Evolutionary conservation across 805 yeast genomes (phyloP), one percentile per base, ranked within the genome.

Genomic region (Yamadazyma kitorensis): DNA sequence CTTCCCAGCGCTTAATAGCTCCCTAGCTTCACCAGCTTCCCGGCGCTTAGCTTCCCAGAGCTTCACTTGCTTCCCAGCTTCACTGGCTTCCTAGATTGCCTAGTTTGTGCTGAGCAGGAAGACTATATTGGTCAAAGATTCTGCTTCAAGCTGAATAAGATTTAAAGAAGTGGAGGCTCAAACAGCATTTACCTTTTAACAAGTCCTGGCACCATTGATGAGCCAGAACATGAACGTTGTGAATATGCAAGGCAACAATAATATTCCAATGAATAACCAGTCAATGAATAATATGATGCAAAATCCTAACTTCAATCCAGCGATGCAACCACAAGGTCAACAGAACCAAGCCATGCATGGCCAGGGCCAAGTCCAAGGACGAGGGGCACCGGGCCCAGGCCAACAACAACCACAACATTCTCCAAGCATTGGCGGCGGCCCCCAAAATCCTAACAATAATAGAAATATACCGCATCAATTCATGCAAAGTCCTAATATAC

Each of bases 391-490:
- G 6, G 17, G 6, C 12, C 12, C 34, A 11, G 24, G 17, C n/a
- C 40, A 24, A 27, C n/a, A 7, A 12, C 25, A 13, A 33, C 33
- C 18, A 15, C 31, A n/a, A 13, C 17, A 19, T 17, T n/a, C 25
- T 22, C 36, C 12, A 26, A n/a, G n/a, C n/a, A n/a, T n/a, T n/a
- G n/a, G n/a, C n/a, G n/a, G n/a, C n/a, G n/a, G n/a, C n/a, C n/a
- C n/a, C n/a, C n/a, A n/a, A n/a, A n/a, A n/a, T n/a, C n/a, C n/a
- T n/a, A 37, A 33, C 29, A 37, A 15, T 25, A 34, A 17, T 13
- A 29, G 33, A 20, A 34, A 33, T 29, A 36, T 24, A 23, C 52
- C 40, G 19, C 50, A 40, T 24, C 44, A 25, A 27, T 31, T 36
- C 16, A 40, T 38, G 30, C 34, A 45, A 34, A 38, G 41, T 23